A percentile compares a stretch with the other conserved stretches of the same genome.
phyloP scores from a whole-genome alignment of 2,329 filamentous ascomycete genomes.

The Sphaerulina musiva region DNA sequence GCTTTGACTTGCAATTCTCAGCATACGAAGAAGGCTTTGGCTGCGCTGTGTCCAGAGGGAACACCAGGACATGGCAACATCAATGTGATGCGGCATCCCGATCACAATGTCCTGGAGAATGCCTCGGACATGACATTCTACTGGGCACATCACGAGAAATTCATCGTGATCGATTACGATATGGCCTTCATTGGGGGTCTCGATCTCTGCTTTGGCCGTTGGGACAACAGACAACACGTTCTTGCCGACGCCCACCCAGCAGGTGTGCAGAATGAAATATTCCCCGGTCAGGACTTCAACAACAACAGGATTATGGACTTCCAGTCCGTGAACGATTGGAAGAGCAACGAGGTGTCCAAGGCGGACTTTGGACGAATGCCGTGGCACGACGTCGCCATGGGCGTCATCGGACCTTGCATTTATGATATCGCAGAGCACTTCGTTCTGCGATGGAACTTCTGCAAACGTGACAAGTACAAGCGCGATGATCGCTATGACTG shows the following conservation, averaged over 20 bases:
- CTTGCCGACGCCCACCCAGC: constrained; percentile 83
- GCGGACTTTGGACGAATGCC: constrained; percentile 91
- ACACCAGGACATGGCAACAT: constrained; percentile 83
- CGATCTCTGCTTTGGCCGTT: constrained; percentile 91
- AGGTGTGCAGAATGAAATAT: constrained; percentile 74
- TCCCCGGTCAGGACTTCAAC: constrained; percentile 95
- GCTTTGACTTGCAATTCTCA: constrained; percentile 80
- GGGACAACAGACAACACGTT: constrained; percentile 81
- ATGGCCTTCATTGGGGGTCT: constrained; percentile 90
- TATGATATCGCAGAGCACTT: constrained; percentile 97
- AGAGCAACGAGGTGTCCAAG: constrained; percentile 86
- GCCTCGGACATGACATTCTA: constrained; percentile 94
- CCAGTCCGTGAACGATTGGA: constrained; percentile 83
- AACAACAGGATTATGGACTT: constrained; percentile 98
- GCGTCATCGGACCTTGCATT: constrained; percentile 77
- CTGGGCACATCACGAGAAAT: constrained; percentile 97
- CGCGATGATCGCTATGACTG: constrained; percentile 76
- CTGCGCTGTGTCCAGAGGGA: constrained; percentile 72
- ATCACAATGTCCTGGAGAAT: constrained; percentile 92
- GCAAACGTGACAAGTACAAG: constrained; percentile 98
- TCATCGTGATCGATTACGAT: constrained; percentile 87
- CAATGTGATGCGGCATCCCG: constrained; percentile 78
- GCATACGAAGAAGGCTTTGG: constrained; percentile 84
- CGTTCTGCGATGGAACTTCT: constrained; percentile 88
- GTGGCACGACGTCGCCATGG: constrained; percentile 96